Percentiles rank a stretch among this genome's conserved stretches.
Evolutionary conservation across 2,329 filamentous ascomycete genomes (phyloP).

Genomic region (Leptodontidium sp.): DNA sequence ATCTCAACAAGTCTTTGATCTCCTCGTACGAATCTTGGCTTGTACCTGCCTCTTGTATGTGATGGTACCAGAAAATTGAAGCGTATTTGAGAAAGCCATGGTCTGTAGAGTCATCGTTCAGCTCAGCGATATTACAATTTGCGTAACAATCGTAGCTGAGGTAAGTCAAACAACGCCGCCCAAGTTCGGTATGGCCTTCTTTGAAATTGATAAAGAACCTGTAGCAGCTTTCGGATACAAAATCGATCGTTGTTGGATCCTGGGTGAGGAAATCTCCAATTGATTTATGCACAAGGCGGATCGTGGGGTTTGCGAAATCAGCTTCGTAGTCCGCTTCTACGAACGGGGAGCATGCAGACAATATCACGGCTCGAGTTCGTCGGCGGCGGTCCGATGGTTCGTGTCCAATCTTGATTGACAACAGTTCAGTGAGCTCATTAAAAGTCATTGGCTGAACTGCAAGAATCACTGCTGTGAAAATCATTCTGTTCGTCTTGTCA

Average conservation of each 20-base stretch:
- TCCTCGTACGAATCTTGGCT: constrained; percentile 6
- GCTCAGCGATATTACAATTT: background rate
- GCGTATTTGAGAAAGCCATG: constrained; percentile 29
- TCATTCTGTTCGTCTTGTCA: constrained; percentile 19
- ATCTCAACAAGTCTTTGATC: constrained; percentile 19
- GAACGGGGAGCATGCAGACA: constrained; percentile 26
- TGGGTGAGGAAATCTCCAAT: constrained; percentile 25
- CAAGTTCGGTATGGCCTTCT: constrained; percentile 19
- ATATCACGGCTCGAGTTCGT: constrained; percentile 22
- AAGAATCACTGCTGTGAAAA: constrained; percentile 24
- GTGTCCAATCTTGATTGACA: constrained; percentile 23
- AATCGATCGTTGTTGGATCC: constrained; percentile 20
- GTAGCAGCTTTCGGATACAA: constrained; percentile 15
- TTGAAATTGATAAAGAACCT: constrained; percentile 25
- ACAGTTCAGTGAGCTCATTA: constrained; percentile 25
- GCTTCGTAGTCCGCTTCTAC: constrained; percentile 23
- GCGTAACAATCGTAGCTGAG: constrained; percentile 24
- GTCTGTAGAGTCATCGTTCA: constrained; percentile 12
- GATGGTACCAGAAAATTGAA: constrained; percentile 26
- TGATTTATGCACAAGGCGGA: constrained; percentile 25
- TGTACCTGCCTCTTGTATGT: constrained; percentile 14
- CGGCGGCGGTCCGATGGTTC: constrained; percentile 22
- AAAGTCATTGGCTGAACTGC: constrained; percentile 27
- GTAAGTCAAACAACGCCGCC: constrained; percentile 24
- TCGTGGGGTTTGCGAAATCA: constrained; percentile 23